A percentile compares a stretch with the other conserved stretches of the same genome.
These are phyloP conservation scores for Heterobasidion annosum DNA, from an alignment of 1,284 basidiomycete genomes.

Conservation along the genomic window DNA sequence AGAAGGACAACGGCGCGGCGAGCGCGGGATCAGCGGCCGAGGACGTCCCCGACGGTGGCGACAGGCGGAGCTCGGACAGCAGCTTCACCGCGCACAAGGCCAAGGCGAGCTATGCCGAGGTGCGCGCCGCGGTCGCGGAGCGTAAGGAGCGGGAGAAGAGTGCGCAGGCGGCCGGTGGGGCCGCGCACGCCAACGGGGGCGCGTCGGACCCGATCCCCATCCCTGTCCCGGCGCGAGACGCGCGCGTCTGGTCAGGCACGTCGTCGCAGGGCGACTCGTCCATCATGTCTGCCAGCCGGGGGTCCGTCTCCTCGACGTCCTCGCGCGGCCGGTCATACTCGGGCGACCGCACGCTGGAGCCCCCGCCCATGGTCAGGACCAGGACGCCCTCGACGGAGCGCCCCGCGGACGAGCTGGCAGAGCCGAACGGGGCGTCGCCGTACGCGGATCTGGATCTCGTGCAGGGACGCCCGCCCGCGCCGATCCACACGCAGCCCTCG, in stretches of 20 bases:
- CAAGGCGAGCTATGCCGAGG: slow-evolving; percentile 58
- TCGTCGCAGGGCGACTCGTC: slow-evolving; percentile 15
- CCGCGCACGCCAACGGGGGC: not conserved
- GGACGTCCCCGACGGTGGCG: slow-evolving; percentile 29
- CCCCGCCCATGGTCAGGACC: not conserved
- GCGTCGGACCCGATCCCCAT: not conserved
- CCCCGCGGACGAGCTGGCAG: not conserved
- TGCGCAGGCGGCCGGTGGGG: slow-evolving; percentile 1
- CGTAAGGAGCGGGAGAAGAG: slow-evolving; percentile 39
- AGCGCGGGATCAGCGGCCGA: not conserved
- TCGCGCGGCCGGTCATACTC: not conserved
- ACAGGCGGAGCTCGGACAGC: slow-evolving; percentile 29
- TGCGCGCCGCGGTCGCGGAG: slow-evolving; percentile 60
- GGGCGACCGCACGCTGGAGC: not conserved
- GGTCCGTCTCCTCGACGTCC: slow-evolving; percentile 18
- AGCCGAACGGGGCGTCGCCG: not conserved
- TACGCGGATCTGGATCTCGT: not conserved
- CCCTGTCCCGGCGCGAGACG: slow-evolving; percentile 6
- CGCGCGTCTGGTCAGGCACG: slow-evolving; percentile 2
- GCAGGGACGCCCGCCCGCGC: slow-evolving; percentile 14
- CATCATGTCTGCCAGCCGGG: slow-evolving; percentile 9
- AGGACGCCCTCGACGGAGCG: not conserved
- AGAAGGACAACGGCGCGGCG: slow-evolving; percentile 33
- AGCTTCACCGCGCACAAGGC: slow-evolving; percentile 28
- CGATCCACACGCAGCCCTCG: slow-evolving; percentile 61